phyloP scores from a whole-genome alignment of 169 alveolate genomes.

The Plasmodium coatneyi region DNA sequence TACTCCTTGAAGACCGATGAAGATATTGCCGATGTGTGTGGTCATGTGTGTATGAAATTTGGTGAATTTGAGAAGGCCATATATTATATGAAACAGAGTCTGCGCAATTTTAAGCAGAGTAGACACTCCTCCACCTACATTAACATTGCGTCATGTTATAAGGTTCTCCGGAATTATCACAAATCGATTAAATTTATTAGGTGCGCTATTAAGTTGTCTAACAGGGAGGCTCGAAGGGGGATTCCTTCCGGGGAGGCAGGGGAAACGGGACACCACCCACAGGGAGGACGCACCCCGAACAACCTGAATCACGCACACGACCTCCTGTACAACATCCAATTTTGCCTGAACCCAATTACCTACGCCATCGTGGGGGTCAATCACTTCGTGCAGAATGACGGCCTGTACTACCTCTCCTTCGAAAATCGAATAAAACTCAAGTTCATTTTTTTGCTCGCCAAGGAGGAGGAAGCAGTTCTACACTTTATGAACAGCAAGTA shows the following conservation, averaged over 20 bases:
- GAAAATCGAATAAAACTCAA: constrained; percentile 48
- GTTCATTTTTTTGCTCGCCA: constrained; percentile 35
- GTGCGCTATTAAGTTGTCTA: constrained; percentile 46
- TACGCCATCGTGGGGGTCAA: constrained; percentile 68
- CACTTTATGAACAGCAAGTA: constrained; percentile 17
- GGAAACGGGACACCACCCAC: not conserved
- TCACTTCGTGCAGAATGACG: constrained; percentile 64
- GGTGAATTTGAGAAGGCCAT: constrained; percentile 80
- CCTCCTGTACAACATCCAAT: constrained; percentile 55
- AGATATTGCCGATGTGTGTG: constrained; percentile 83
- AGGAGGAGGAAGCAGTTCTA: constrained; percentile 51
- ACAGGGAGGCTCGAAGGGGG: constrained; percentile 11
- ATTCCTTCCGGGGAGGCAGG: not conserved
- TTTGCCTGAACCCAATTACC: constrained; percentile 55
- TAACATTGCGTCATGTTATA: constrained; percentile 72
- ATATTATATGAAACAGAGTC: constrained; percentile 78
- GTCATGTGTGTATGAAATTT: constrained; percentile 84
- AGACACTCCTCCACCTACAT: constrained; percentile 72
- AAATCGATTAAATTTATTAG: constrained; percentile 51
- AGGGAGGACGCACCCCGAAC: not conserved
- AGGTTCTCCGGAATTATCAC: constrained; percentile 42
- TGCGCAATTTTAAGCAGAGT: constrained; percentile 41
- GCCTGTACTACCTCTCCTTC: constrained; percentile 44
- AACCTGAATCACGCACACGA: constrained; percentile 31
- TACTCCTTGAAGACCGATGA: constrained; percentile 81